Conservation (phyloP, 129 eudicot species). For the Flaveria brownii region DNA sequence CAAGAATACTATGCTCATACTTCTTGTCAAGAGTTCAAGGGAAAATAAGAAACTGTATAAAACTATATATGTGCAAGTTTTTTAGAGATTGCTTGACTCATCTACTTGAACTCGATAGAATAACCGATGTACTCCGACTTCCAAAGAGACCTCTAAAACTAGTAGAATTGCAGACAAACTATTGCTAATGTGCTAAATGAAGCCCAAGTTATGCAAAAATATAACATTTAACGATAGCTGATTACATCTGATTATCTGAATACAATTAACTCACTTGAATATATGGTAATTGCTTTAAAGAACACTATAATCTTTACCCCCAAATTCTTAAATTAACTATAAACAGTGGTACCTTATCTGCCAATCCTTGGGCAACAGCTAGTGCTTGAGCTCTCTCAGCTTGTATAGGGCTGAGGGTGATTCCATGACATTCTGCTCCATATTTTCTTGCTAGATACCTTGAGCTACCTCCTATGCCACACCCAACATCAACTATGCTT, state of each 20-base stretch:
- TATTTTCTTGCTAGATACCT: slow-evolving; percentile 73
- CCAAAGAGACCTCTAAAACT: not conserved
- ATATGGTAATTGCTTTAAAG: not conserved
- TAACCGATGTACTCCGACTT: not conserved
- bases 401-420: slow-evolving; percentile 83
- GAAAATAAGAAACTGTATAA: not conserved
- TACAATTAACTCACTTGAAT: slow-evolving; percentile 3
- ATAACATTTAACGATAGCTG: not conserved
- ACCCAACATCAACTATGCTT: slow-evolving; percentile 82
- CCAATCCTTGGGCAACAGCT: slow-evolving; percentile 75
- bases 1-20: slow-evolving; percentile 11
- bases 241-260: not conserved
- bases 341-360: slow-evolving; percentile 45
- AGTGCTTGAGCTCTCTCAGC: slow-evolving; percentile 86
- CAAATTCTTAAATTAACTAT: not conserved
- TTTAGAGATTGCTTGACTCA: not conserved
- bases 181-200: not conserved
- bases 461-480: slow-evolving; percentile 95
- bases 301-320: not conserved
- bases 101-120: not conserved
- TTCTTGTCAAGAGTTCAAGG: not conserved
- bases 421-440: slow-evolving; percentile 66
- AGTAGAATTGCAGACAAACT: not conserved
- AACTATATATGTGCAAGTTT: not conserved
- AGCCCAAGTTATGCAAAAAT: slow-evolving; percentile 3